phyloP scores from a whole-genome alignment of 2,329 filamentous ascomycete species.

The Lachnellula suecica region DNA sequence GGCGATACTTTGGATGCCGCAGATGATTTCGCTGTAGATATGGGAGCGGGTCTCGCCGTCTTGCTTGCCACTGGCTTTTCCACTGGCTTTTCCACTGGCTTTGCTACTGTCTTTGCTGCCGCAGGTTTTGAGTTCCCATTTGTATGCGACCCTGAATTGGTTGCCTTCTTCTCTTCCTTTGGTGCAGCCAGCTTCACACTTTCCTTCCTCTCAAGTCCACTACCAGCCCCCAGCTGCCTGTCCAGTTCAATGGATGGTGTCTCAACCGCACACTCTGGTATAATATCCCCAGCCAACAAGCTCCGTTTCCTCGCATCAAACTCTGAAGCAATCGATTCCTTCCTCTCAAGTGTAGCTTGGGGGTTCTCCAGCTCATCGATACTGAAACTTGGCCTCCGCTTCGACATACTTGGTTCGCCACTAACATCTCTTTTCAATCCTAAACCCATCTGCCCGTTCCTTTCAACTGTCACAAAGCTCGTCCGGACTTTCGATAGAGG shows the following conservation, averaged over 20 bases:
- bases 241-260: constrained; percentile 21
- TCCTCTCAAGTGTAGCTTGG: constrained; percentile 22
- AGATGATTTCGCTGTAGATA: constrained; percentile 24
- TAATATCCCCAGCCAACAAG: constrained; percentile 24
- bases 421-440: constrained; percentile 39
- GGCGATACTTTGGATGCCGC: constrained; percentile 28
- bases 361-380: constrained; percentile 26
- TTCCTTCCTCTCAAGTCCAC: constrained; percentile 16
- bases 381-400: constrained; percentile 29
- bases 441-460: constrained; percentile 40
- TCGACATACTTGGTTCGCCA: constrained; percentile 27
- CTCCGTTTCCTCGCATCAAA: constrained; percentile 26
- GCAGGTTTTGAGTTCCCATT: constrained; percentile 13
- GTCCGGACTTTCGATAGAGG: constrained; percentile 75
- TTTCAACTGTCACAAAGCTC: constrained; percentile 71
- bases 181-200: constrained; percentile 9
- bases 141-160: constrained; percentile 1
- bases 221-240: constrained; percentile 18
- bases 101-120: constrained; percentile 10
- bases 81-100: constrained; percentile 6
- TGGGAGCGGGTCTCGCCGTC: constrained; percentile 21
- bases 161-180: constrained; percentile 8
- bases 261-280: constrained; percentile 29
- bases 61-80: constrained; percentile 19
- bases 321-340: constrained; percentile 26